phyloP scores from a whole-genome alignment of 108 stramenopile genomes.

The Pseudonitzschia multiseries region DNA sequence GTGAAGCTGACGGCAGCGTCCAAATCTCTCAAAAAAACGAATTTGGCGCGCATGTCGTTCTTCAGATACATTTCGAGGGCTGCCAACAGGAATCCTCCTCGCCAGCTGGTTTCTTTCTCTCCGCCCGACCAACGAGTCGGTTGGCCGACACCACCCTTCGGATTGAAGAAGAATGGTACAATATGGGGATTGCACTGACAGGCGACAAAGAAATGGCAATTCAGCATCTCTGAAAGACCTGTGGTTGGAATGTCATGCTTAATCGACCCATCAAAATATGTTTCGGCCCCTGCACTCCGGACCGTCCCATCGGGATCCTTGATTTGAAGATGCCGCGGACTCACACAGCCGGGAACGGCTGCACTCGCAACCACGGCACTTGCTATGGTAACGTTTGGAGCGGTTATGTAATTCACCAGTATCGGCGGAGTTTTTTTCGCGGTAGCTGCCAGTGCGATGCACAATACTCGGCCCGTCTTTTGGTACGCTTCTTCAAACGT shows the following conservation, averaged over 20 bases:
- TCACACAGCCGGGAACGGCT: conserved; percentile 94
- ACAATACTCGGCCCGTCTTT: conserved; percentile 94
- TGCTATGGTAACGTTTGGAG: conserved; percentile 93
- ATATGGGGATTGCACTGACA: conserved; percentile 85
- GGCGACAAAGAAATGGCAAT: conserved; percentile 95
- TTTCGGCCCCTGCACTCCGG: conserved; percentile 50
- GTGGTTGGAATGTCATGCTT: conserved; percentile 87
- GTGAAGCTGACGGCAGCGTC: conserved; percentile 87
- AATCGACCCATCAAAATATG: conserved; percentile 86
- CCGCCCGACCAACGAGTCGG: conserved; percentile 84
- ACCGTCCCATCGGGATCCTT: conserved; percentile 86
- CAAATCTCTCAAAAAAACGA: conserved; percentile 78
- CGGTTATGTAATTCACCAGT: conserved; percentile 93
- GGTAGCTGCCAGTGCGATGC: conserved; percentile 92
- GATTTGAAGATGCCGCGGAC: conserved; percentile 46
- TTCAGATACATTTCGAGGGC: conserved; percentile 67
- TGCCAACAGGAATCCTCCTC: conserved; percentile 78
- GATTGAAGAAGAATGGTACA: conserved; percentile 81
- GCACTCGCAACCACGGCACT: conserved; percentile 88
- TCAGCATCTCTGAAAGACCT: conserved; percentile 89
- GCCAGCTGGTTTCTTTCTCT: conserved; percentile 67
- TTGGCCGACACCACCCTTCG: conserved; percentile 81
- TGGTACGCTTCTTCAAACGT: conserved; percentile 97
- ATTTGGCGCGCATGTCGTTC: conserved; percentile 86
- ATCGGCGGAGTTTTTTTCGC: conserved; percentile 91